Evolutionary conservation across 805 yeast genomes (phyloP).

Genomic region (Ogataea glucozyma): DNA sequence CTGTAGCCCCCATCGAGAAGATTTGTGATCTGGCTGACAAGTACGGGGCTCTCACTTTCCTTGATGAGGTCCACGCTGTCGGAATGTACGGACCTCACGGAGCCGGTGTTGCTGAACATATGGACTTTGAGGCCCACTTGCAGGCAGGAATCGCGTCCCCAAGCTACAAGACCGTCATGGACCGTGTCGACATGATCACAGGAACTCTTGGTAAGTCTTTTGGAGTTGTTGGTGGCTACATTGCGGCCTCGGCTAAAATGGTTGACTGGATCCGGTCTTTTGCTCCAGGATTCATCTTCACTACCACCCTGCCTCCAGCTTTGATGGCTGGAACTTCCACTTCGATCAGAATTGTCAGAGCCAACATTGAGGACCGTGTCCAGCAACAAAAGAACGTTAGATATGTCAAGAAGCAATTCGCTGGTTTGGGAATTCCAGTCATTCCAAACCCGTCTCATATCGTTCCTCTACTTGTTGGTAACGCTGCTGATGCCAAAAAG

Average conservation of each 20-base stretch:
- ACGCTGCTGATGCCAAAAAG: constrained; percentile 85
- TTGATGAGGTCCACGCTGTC: constrained; percentile 98
- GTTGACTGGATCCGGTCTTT: constrained; percentile 95
- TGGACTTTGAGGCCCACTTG: constrained; percentile 83
- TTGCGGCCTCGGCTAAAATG: constrained; percentile 81
- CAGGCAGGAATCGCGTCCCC: constrained; percentile 60
- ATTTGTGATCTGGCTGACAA: constrained; percentile 96
- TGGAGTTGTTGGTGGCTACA: constrained; percentile 97
- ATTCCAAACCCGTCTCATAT: constrained; percentile 97
- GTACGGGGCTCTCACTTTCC: constrained; percentile 94
- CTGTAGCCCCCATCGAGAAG: constrained; percentile 88
- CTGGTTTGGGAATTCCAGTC: constrained; percentile 81
- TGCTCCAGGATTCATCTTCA: constrained; percentile 97
- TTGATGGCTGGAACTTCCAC: constrained; percentile 93
- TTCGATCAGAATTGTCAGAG: constrained; percentile 82
- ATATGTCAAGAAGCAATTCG: constrained; percentile 76
- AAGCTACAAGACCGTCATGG: constrained; percentile 64
- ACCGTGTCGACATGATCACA: constrained; percentile 91
- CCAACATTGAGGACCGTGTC: constrained; percentile 73
- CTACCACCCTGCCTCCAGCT: constrained; percentile 96
- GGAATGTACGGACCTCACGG: constrained; percentile 99
- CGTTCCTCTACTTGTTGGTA: constrained; percentile 93
- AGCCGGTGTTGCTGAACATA: constrained; percentile 98
- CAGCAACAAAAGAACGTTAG: constrained; percentile 83
- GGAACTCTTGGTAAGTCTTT: constrained; percentile 97